These are phyloP conservation scores for Prunus persica DNA, from an alignment of 306 rosid species.

Conservation along the genomic window DNA sequence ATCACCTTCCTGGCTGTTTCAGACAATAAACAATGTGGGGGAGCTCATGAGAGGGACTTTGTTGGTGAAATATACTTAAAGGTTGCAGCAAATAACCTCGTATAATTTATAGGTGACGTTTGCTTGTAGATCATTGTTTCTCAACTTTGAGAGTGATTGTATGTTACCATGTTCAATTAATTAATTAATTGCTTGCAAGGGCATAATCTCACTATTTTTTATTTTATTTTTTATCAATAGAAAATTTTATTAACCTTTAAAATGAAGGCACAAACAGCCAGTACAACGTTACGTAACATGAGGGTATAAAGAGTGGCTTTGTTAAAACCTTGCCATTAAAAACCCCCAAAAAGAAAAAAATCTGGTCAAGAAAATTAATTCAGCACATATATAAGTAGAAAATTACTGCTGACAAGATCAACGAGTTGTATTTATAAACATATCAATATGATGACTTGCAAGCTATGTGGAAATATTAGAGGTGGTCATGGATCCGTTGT, in stretches of 20 bases:
- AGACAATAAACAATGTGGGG: background rate
- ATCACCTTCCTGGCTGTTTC: conserved; percentile 9
- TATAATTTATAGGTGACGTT: background rate
- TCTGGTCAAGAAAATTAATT: too few species aligned
- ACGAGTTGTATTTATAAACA: background rate
- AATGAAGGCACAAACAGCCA: too few species aligned
- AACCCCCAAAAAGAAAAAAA: too few species aligned
- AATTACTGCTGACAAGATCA: background rate
- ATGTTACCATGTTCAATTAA: background rate
- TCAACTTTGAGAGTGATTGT: conserved; percentile 6
- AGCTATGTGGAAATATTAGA: background rate
- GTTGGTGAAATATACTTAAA: background rate
- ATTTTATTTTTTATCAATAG: too few species aligned
- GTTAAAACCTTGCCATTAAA: too few species aligned
- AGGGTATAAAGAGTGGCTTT: too few species aligned
- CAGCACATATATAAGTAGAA: too few species aligned
- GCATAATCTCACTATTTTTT: background rate
- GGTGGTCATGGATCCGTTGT: background rate
- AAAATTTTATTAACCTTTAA: too few species aligned
- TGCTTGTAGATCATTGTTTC: background rate
- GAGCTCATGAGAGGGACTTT: background rate
- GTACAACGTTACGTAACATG: too few species aligned
- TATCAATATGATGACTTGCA: background rate
- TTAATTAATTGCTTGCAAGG: background rate
- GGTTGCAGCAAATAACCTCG: background rate